Conservation (phyloP, 176 grass and related monocot genomes). For the Zoysia japonica region DNA sequence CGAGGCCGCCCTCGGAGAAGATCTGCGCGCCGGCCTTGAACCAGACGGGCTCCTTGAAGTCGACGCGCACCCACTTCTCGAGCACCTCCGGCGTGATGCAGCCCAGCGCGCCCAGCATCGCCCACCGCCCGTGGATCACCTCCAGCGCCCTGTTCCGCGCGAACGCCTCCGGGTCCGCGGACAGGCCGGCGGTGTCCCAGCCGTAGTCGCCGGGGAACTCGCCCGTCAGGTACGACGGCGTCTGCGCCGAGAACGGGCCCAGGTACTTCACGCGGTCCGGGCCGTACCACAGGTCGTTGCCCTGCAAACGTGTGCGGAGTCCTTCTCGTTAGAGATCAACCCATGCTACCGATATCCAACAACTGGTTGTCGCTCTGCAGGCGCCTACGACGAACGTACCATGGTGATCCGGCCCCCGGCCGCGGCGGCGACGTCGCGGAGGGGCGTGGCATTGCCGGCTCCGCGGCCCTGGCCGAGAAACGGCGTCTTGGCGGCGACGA, state of each 20-base stretch:
- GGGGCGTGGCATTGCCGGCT: slow-evolving; percentile 38
- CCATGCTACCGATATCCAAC: no score
- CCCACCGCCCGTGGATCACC: slow-evolving; percentile 96
- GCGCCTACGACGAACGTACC: slow-evolving; percentile 38
- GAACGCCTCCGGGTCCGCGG: slow-evolving; percentile 92
- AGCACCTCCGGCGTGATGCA: slow-evolving; percentile 94
- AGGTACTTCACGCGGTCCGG: slow-evolving; percentile 90
- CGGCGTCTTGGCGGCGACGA: slow-evolving; percentile 45
- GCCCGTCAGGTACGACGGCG: slow-evolving; percentile 83
- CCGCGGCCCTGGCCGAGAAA: slow-evolving; percentile 74
- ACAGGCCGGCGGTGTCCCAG: slow-evolving; percentile 93
- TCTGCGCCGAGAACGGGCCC: slow-evolving; percentile 90
- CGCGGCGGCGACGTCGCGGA: slow-evolving; percentile 58
- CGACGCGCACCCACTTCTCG: slow-evolving; percentile 83
- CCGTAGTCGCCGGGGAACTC: slow-evolving; percentile 96
- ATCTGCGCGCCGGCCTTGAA: slow-evolving; percentile 98
- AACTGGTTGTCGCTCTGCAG: neutral
- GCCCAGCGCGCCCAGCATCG: slow-evolving; percentile 86
- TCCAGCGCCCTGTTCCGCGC: slow-evolving; percentile 87
- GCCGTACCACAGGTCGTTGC: slow-evolving; percentile 88
- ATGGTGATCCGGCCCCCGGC: slow-evolving; percentile 71
- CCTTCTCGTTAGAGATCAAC: no score
- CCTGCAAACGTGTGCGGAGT: slow-evolving; percentile 26
- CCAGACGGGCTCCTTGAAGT: slow-evolving; percentile 97
- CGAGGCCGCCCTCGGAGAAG: slow-evolving; percentile 94